Conservation (phyloP, 257 asterid species). For the Ophiorrhiza pumila region DNA sequence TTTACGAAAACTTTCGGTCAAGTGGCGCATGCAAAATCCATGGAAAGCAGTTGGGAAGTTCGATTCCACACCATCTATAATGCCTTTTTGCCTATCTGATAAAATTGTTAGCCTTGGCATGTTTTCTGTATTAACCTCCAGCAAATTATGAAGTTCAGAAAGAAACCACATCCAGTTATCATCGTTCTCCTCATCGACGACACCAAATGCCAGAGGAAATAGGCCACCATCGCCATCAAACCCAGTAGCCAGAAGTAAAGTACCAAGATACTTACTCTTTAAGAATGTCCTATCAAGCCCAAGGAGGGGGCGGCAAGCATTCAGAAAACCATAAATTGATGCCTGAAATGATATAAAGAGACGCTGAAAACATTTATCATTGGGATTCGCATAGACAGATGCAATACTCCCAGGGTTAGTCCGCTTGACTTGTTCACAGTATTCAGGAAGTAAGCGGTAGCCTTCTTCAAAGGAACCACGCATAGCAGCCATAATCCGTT, state of each 20-base stretch:
- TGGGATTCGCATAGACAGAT: slow-evolving; percentile 61
- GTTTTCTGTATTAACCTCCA: slow-evolving; percentile 82
- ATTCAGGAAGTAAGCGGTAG: slow-evolving; percentile 82
- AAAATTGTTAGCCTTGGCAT: slow-evolving; percentile 94
- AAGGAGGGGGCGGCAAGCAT: slow-evolving; percentile 91
- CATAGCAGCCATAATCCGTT: slow-evolving; percentile 89
- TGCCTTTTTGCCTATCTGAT: slow-evolving; percentile 83
- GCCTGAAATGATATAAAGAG: slow-evolving; percentile 90
- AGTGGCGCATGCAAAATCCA: slow-evolving; percentile 89
- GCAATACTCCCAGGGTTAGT: slow-evolving; percentile 94
- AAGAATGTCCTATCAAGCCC: slow-evolving; percentile 86
- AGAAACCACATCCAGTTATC: slow-evolving; percentile 99
- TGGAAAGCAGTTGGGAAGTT: slow-evolving; percentile 94
- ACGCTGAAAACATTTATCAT: slow-evolving; percentile 80
- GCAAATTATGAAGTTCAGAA: slow-evolving; percentile 84
- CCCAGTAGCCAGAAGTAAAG: slow-evolving; percentile 86
- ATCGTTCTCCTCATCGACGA: slow-evolving; percentile 88
- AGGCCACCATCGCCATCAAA: slow-evolving; percentile 93
- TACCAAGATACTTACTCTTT: slow-evolving; percentile 86
- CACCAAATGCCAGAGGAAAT: slow-evolving; percentile 91
- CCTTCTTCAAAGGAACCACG: slow-evolving; percentile 97
- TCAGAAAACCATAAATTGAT: slow-evolving; percentile 74
- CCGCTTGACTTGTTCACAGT: slow-evolving; percentile 84
- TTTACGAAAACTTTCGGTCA: slow-evolving; percentile 83
- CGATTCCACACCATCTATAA: slow-evolving; percentile 80